A percentile compares a stretch with the other conserved stretches of the same genome.
phyloP scores from a whole-genome alignment of 176 grass and related monocot species.

The Pharus latifolius region DNA sequence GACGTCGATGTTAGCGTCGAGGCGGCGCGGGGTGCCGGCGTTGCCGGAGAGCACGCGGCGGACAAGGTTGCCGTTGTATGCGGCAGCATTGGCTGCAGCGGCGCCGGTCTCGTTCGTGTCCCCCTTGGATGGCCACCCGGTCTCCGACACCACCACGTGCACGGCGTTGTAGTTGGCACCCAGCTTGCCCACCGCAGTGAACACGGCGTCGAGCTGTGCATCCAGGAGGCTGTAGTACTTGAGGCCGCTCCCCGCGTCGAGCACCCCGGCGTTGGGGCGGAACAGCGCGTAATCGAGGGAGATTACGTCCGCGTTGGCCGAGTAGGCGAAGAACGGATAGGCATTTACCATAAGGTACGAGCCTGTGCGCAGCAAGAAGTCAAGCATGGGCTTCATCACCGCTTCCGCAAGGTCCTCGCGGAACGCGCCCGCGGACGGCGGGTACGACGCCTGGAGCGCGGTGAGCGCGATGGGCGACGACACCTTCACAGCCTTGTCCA shows the following conservation, averaged over 20 bases:
- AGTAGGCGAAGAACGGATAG: conserved; percentile 89
- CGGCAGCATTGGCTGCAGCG: conserved; percentile 42
- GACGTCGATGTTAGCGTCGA: conserved; percentile 63
- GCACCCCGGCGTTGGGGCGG: conserved; percentile 71
- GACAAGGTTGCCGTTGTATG: conserved; percentile 79
- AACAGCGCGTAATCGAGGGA: conserved; percentile 96
- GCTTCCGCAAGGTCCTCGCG: conserved; percentile 44
- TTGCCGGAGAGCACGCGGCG: conserved; percentile 79
- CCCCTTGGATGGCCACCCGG: conserved; percentile 94
- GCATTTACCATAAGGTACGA: conserved; percentile 80
- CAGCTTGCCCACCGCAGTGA: conserved; percentile 43
- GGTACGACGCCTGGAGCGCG: conserved; percentile 64
- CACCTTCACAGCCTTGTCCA: conserved; percentile 69
- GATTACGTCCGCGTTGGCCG: conserved; percentile 50
- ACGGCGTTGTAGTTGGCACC: conserved; percentile 23
- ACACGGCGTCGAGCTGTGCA: conserved; percentile 90
- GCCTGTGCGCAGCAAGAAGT: conserved; percentile 41
- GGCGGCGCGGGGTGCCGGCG: conserved; percentile 61
- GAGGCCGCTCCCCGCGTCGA: conserved; percentile 34
- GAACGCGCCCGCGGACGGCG: conserved; percentile 65
- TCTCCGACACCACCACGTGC: conserved; percentile 72
- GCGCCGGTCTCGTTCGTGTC: conserved; percentile 49
- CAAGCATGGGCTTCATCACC: conserved; percentile 77
- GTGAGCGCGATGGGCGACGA: conserved; percentile 83
- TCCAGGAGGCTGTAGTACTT: conserved; percentile 90